Percentiles rank a stretch among this genome's conserved stretches.
phyloP scores from a whole-genome alignment of 768 basidiomycete genomes.

The Boletus sp. region DNA sequence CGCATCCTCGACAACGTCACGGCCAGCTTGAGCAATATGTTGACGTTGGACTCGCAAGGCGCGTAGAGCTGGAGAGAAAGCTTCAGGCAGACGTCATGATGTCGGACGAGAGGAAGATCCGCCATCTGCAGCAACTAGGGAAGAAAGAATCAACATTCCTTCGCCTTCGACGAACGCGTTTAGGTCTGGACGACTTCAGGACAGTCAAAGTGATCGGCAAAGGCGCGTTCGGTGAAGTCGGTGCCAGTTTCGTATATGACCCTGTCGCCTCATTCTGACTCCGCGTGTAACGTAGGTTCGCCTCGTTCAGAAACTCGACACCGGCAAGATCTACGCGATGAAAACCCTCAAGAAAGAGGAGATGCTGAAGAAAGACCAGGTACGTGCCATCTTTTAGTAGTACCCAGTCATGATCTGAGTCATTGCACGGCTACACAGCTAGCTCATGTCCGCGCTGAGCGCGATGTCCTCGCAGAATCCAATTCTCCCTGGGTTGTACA shows the following conservation, averaged over 20 bases:
- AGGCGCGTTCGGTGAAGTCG: slow-evolving; percentile 96
- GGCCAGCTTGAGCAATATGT: neutral
- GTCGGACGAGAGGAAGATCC: slow-evolving; percentile 81
- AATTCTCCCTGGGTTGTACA: slow-evolving; percentile 97
- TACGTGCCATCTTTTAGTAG: slow-evolving; percentile 29
- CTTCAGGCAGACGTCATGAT: slow-evolving; percentile 65
- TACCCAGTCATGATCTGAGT: slow-evolving; percentile 5
- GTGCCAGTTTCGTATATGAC: slow-evolving; percentile 16
- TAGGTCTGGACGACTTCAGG: slow-evolving; percentile 88
- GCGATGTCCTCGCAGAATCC: slow-evolving; percentile 94
- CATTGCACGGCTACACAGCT: slow-evolving; percentile 47
- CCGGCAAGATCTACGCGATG: slow-evolving; percentile 99
- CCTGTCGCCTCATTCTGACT: neutral
- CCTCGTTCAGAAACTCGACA: slow-evolving; percentile 93
- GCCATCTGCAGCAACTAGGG: slow-evolving; percentile 78
- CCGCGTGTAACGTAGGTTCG: slow-evolving; percentile 51
- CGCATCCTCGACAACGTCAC: neutral
- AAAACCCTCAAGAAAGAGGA: slow-evolving; percentile 96
- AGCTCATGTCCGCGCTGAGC: slow-evolving; percentile 96
- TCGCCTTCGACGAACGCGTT: slow-evolving; percentile 80
- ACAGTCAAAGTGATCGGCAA: slow-evolving; percentile 99
- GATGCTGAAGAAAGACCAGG: slow-evolving; percentile 99
- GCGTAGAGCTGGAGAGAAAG: slow-evolving; percentile 81
- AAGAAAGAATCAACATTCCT: slow-evolving; percentile 88
- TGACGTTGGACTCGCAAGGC: slow-evolving; percentile 43